Evolutionary conservation across 1,139 yeast species (phyloP), one percentile per base, ranked within the genome.

Genomic region (Meyerozyma carpophila): DNA sequence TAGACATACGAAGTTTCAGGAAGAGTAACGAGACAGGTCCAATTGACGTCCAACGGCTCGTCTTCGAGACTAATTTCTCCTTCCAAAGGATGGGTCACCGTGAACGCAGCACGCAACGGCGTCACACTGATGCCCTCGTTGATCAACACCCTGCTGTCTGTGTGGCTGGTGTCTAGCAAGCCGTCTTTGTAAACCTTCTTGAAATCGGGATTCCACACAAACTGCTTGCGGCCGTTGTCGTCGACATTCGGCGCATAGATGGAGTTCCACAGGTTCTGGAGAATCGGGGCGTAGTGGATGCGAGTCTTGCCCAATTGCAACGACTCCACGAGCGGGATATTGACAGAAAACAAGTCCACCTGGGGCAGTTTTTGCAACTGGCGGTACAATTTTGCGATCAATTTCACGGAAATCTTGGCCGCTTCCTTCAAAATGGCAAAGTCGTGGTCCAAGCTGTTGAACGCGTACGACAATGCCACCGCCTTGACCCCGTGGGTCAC

Each of bases 191-290:
- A 84, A 25, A 86, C 91, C 25, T 75, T 66, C 42, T 76, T 77
- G 63, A 89, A 90, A 58, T 90, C 82, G 0, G 98, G 98, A 40
- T 73, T 70, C 98, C 98, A 93, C 48, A 70, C 68, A 63, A 81
- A 93, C 44, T 64, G 59, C 29, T 57, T 55, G 43, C 57, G 58
- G 21, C 70, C 67, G 5, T 59, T 55, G 14, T 56, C 58, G 18
- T 63, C 64, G 38, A 47, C 53, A n/a, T 45, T 42, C 4, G 63
- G 59, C 42, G 65, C 51, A 54, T 70, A 68, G 16, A 86, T 77
- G 0, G 89, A 75, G 13, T 76, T 74, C 98, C 98, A 91, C 50
- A 73, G 67, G 62, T 91, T 91, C 47, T 81, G 79, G 57, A 88
- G 70, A 44, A 93, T 81, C 21, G 95, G 91, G 2, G 95, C 84